These are phyloP conservation scores for Verticillium klebahnii DNA, from an alignment of 2,329 filamentous ascomycete genomes.

Conservation along the genomic window DNA sequence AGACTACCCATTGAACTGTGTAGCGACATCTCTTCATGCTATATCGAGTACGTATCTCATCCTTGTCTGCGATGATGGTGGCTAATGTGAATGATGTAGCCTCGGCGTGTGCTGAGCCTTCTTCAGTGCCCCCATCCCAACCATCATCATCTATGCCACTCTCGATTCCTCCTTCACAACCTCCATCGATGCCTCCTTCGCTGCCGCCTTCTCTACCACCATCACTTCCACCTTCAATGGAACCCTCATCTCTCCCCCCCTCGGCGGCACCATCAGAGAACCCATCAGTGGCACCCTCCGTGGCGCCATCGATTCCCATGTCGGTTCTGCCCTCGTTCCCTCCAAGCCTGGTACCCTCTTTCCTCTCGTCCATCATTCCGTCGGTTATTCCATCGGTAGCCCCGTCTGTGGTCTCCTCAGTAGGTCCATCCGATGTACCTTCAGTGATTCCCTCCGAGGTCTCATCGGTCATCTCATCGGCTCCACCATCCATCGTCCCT, in stretches of 20 bases:
- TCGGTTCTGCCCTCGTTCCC: not conserved
- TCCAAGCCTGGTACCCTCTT: not conserved
- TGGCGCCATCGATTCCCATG: not conserved
- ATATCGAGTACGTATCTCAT: constrained; percentile 4
- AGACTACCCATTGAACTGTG: constrained; percentile 5
- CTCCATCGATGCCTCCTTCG: not conserved
- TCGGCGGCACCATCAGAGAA: not conserved
- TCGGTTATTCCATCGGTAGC: too few relatives aligned
- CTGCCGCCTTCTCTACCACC: not conserved
- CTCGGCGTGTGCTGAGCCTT: not conserved
- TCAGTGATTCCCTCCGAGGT: not conserved
- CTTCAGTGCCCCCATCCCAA: not conserved
- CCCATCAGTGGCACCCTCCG: not conserved
- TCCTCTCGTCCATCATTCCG: too few relatives aligned
- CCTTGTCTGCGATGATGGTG: not conserved
- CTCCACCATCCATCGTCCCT: not conserved
- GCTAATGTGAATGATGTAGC: not conserved
- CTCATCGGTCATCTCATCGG: not conserved
- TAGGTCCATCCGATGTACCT: too few relatives aligned
- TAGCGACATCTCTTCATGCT: not conserved
- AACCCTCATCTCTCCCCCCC: not conserved
- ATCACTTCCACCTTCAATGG: not conserved
- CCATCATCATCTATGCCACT: not conserved
- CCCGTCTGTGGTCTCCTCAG: too few relatives aligned
- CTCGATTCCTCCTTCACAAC: not conserved